These are phyloP conservation scores for Yamadazyma epiphylla DNA, from an alignment of 1,139 yeast genomes.

Conservation along the genomic window DNA sequence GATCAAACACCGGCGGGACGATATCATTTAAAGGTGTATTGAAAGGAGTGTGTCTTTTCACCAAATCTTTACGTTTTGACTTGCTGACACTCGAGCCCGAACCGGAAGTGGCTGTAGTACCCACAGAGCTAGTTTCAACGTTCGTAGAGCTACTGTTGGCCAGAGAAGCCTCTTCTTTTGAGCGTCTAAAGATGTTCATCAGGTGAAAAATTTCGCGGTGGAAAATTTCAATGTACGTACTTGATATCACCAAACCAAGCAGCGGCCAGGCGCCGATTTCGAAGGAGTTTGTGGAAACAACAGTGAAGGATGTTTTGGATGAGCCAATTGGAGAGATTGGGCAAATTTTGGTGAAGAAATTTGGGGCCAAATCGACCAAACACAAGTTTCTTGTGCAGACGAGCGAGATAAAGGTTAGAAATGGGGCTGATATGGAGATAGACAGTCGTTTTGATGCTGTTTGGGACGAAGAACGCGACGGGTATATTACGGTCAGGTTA, in stretches of 20 bases:
- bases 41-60: constrained; percentile 38
- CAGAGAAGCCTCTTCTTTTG: constrained; percentile 3
- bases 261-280: constrained; percentile 15
- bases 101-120: constrained; percentile 9
- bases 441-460: constrained; percentile 29
- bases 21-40: constrained; percentile 38
- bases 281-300: constrained; percentile 5
- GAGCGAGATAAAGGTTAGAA: constrained; percentile 17
- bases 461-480: constrained; percentile 40
- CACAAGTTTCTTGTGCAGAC: constrained; percentile 33
- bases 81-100: constrained; percentile 13
- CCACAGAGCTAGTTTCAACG: constrained; percentile 7
- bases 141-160: constrained; percentile 3
- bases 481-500: constrained; percentile 24
- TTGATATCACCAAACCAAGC: constrained; percentile 6
- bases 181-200: constrained; percentile 3
- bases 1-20: constrained; percentile 24
- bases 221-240: no score
- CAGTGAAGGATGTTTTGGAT: constrained; percentile 2
- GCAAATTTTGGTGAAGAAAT: constrained; percentile 15
- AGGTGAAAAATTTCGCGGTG: neutral
- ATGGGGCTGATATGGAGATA: constrained; percentile 17
- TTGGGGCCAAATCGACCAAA: constrained; percentile 31
- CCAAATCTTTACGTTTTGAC: constrained; percentile 13
- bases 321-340: constrained; percentile 6